Conservation (phyloP, 495 filamentous ascomycete species). For the Trichoderma gamsii region DNA sequence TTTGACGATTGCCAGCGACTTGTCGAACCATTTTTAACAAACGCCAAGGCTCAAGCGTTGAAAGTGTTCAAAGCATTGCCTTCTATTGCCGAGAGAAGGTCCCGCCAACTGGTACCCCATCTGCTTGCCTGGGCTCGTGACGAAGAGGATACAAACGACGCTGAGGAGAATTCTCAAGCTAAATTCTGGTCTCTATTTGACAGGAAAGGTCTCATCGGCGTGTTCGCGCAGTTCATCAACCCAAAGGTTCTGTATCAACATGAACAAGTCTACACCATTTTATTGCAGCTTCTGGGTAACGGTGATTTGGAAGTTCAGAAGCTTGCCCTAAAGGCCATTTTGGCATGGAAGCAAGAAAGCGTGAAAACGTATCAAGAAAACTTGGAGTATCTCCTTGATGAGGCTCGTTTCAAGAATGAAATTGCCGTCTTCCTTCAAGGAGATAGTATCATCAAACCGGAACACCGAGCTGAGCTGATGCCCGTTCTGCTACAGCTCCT, state of each 20-base stretch:
- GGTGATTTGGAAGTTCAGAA: conserved; percentile 88
- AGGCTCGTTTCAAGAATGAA: conserved; percentile 86
- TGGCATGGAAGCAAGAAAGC: conserved; percentile 76
- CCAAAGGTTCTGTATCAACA: conserved; percentile 75
- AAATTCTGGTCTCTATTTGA: conserved; percentile 50
- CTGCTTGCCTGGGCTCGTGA: conserved; percentile 71
- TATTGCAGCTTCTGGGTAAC: conserved; percentile 70
- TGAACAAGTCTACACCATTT: conserved; percentile 64
- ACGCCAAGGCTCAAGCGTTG: conserved; percentile 68
- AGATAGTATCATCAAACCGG: conserved; percentile 64
- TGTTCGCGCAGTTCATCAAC: conserved; percentile 83
- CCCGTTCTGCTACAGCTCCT: conserved; percentile 81
- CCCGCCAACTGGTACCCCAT: conserved; percentile 75
- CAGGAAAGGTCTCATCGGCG: conserved; percentile 67
- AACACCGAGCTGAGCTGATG: conserved; percentile 66
- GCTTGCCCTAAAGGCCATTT: conserved; percentile 71
- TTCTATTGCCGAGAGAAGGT: conserved; percentile 73
- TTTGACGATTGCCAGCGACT: conserved; percentile 47
- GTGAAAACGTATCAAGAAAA: conserved; percentile 79
- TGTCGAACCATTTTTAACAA: conserved; percentile 31
- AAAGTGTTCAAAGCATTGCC: conserved; percentile 70
- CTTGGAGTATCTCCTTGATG: conserved; percentile 82
- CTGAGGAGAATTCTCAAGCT: conserved; percentile 37
- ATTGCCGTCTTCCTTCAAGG: conserved; percentile 80
- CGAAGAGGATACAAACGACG: conserved; percentile 37